Base-by-base conservation (phyloP, 2,329 filamentous ascomycete genomes). In the Claviceps sorghi region DNA sequence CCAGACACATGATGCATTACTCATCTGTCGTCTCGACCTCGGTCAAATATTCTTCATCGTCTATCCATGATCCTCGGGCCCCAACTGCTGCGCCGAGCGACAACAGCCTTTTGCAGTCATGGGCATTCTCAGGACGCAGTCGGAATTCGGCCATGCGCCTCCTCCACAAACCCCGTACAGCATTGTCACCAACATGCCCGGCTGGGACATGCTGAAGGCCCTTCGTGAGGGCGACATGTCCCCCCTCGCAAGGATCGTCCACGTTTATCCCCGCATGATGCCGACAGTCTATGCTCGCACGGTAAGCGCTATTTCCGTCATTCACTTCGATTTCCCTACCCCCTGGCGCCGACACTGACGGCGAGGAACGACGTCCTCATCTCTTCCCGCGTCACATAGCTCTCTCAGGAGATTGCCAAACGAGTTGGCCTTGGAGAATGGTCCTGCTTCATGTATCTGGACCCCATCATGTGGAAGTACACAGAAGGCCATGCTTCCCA, bases 121-220 rank as follows among this genome's bases (percentile, higher is more conserved):
- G 67, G 61, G 65, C n/a, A 55, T 68, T 22, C 64, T 70, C 22
- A 62, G 63, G 42, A 62, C 69, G 0, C 65, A 71, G 5, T 63
- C 68, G 17, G 62, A 67, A 21, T 65, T 72, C 40, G 74, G 73
- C 15, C 64, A 71, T 53, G 73, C 72, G 17, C 60, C 73, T 3
- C 73, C 73, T 1, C 74, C 74, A 1, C 66, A 73, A 49, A 69
- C 66, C 1, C 66, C 71, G 0, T 73, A 76, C 57, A 70, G 69
- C 54, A 67, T 76, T 62, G 72, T 74, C 50, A 63, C 67, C 51
- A 72, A 76, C 57, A 34, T 67, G 2, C 70, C 69, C 0, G 68
- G 68, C 26, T 76, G 73, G 73, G 62, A 70, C 7, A 58, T 63
- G 7, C 61, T 62, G n/a, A 57, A 65, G 45, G 59, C 58, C 4